Percentiles rank a stretch among this genome's conserved stretches.
phyloP scores from a whole-genome alignment of 768 basidiomycete species.

The Tulasnella sp. region DNA sequence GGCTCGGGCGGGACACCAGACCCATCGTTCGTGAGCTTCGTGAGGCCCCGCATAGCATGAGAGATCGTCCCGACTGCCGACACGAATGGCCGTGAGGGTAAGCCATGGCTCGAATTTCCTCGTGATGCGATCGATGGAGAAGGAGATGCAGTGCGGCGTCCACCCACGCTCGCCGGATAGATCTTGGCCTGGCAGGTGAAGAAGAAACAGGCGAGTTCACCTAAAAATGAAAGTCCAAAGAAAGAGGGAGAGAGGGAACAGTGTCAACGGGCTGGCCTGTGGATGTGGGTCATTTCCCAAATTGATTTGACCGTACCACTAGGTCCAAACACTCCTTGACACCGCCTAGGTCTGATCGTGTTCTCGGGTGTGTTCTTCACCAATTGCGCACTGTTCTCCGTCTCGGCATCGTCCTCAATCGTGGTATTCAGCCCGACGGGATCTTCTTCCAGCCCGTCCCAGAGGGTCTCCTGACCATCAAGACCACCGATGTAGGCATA shows the following conservation, averaged over 20 bases:
- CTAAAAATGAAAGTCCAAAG: slow-evolving; percentile 32
- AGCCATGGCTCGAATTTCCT: slow-evolving; percentile 7
- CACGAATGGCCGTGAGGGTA: slow-evolving; percentile 1
- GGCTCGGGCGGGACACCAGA: slow-evolving; percentile 6
- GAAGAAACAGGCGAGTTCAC: slow-evolving; percentile 81
- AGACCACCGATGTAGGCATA: slow-evolving; percentile 26
- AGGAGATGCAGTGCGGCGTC: slow-evolving; percentile 14
- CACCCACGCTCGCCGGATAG: slow-evolving; percentile 38
- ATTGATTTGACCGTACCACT: slow-evolving; percentile 45
- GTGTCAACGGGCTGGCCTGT: neutral
- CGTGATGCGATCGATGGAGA: slow-evolving; percentile 16
- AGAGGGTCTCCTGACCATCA: slow-evolving; percentile 38
- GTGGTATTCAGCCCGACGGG: slow-evolving; percentile 27
- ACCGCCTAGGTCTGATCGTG: slow-evolving; percentile 71
- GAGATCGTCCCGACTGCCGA: slow-evolving; percentile 13
- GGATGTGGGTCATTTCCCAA: slow-evolving; percentile 5
- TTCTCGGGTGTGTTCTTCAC: slow-evolving; percentile 34
- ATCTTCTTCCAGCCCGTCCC: slow-evolving; percentile 55
- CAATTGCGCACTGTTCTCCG: neutral
- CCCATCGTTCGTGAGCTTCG: slow-evolving; percentile 15
- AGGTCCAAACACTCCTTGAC: slow-evolving; percentile 80
- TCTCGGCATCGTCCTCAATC: slow-evolving; percentile 35
- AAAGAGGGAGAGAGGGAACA: neutral
- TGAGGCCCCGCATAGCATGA: slow-evolving; percentile 16
- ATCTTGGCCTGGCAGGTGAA: slow-evolving; percentile 30